Base-by-base conservation (phyloP, 2,329 filamentous ascomycete genomes). In the Colletotrichum sidae region DNA sequence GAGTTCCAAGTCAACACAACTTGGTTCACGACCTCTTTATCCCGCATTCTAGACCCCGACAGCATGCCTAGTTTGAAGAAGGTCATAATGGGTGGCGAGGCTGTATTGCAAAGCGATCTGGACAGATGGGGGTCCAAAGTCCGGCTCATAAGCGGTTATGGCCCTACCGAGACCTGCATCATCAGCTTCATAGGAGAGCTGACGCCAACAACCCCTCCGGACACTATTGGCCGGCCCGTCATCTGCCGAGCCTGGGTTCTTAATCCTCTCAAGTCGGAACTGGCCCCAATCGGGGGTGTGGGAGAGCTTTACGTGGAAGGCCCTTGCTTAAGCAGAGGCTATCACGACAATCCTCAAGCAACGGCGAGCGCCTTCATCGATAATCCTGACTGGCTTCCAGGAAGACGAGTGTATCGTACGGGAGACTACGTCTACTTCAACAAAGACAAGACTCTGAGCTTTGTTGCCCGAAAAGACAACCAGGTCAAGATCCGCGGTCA, bases 401-500 rank as follows among this genome's bases (percentile, higher is more conserved):
- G 8, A 3, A 54, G 12, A 11, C 73, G 74, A 5, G 46, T 81
- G 8, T 86, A 84, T 69, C 80, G 79, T 64, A 84, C 83, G 2
- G 84, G 84, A 5, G 84, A 86, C 67, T 73, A 86, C 2, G 83
- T 76, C 1, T 69, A 70, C 38, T 83, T 83, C 49, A 74, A 79
- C 42, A 67, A 72, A 0, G 78, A 84, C 44, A 80, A 81, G 0
- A 72, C 72, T 6, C 68, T 86, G 6, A 70, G 76, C 0, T 85
- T 80, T 44, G 65, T 85, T 15, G 84, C 84, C 9, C 77, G 84
- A 35, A 83, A 82, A 68, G 84, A 86, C 69, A 78, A 77, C 0
- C 84, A 86, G 70, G 78, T 86, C 45, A 87, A 87, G 70, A 71
- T 87, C 10, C 78, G 80, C 37, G 87, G 87, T 45, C 85, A 80